phyloP scores from a whole-genome alignment of 106 monocot genomes.

The Phalaenopsis aphrodite region DNA sequence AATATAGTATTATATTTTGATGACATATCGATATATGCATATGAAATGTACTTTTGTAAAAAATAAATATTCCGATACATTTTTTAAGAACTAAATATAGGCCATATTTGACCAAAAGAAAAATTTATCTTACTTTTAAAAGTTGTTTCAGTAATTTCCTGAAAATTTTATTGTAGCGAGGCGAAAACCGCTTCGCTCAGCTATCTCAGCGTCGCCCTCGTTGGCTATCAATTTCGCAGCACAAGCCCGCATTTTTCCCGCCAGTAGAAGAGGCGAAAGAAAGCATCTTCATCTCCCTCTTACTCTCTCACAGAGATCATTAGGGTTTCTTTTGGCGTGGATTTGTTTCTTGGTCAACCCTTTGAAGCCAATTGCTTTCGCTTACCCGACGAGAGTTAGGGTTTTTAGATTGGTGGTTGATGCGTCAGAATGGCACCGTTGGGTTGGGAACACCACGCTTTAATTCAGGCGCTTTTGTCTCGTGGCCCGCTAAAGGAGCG shows the following conservation, averaged over 20 bases:
- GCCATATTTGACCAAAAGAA: too few species aligned
- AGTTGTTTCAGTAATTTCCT: too few species aligned
- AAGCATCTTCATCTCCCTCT: neutral
- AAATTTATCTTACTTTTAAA: too few species aligned
- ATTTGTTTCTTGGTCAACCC: neutral
- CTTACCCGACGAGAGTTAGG: slow-evolving; percentile 3
- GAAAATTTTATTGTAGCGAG: too few species aligned
- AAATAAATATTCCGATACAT: too few species aligned
- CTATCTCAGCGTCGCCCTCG: too few species aligned
- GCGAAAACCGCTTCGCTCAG: too few species aligned
- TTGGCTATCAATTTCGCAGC: neutral
- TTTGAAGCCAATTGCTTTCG: neutral
- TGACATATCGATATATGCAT: too few species aligned
- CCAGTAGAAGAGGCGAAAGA: neutral
- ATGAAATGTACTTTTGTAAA: too few species aligned
- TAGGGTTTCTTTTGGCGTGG: neutral
- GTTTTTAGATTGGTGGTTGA: neutral
- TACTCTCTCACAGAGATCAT: neutral
- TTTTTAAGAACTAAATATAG: too few species aligned
- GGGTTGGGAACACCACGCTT: slow-evolving; percentile 64
- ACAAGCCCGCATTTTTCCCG: neutral
- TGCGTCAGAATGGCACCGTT: slow-evolving; percentile 13
- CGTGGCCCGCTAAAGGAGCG: slow-evolving; percentile 71
- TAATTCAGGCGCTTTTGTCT: slow-evolving; percentile 73
- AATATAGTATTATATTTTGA: too few species aligned